Base-by-base conservation (phyloP, 2,329 filamentous ascomycete genomes). In the Trichoderma sp. region DNA sequence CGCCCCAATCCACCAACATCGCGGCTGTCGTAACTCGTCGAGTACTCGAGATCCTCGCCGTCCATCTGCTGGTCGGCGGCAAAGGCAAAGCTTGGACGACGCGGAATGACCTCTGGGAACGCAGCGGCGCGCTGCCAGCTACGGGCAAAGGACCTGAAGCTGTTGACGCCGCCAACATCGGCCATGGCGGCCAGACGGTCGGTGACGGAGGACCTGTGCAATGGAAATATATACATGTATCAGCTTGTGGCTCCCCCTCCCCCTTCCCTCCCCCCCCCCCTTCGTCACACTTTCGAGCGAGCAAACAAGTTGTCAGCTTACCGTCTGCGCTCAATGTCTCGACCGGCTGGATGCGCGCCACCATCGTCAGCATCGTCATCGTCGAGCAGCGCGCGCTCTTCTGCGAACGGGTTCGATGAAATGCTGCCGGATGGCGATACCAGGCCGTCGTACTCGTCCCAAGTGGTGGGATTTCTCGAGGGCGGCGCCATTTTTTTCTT, bases 41-140 rank as follows among this genome's bases (percentile, higher is more conserved):
- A 77, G 67, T 84, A 82, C 39, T 81, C 77, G 50, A 81, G 76
- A n/a, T 72, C 72, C 15, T 78, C 75, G 52, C 72, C 61, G 27
- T 19, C 4, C n/a, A 32, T 27, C 27, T 70, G 45, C 69, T 86
- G 84, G 52, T 88, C 87, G 50, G 86, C 83, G 2, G 85, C 84
- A 70, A 89, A 86, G 64, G 92, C 83, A 76, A 97, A 93, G 37
- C 92, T 90, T 15, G 89, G 89, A 17, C 89, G 87, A 66, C 92
- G 89, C 5, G 93, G 92, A 37, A 95, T 90, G 72, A 97, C 92
- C 78, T 97, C 94, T 71, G 89, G 87, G 78, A 98, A 98, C 67
- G 86, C 90, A 29, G 93, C 93, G 42, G 94, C 94, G 77, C 94
- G 89, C 79, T 94, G 92, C 91, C 93, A 97, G 73, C 92, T 97